These are phyloP conservation scores for Malbranchea zuffiana DNA, from an alignment of 2,329 filamentous ascomycete genomes.

Conservation along the genomic window DNA sequence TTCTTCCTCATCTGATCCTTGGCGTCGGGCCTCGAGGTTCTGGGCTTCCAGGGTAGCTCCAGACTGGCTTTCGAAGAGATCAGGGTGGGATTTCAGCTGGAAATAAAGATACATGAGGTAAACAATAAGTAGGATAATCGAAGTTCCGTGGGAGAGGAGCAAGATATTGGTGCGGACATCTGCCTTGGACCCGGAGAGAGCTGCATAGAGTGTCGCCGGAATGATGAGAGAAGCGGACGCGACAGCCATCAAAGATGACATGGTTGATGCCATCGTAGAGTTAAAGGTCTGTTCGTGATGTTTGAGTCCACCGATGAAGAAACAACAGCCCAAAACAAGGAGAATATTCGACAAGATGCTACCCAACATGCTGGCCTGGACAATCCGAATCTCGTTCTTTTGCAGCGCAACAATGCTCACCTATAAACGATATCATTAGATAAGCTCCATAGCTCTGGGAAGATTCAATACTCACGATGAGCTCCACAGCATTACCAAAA, in stretches of 20 bases:
- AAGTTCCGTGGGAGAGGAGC: slow-evolving; percentile 61
- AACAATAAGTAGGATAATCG: slow-evolving; percentile 61
- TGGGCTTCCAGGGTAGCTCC: slow-evolving; percentile 31
- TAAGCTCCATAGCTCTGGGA: slow-evolving; percentile 53
- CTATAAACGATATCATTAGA: slow-evolving; percentile 55
- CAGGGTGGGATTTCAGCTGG: slow-evolving; percentile 63
- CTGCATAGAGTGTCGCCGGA: slow-evolving; percentile 62
- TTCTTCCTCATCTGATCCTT: slow-evolving; percentile 15
- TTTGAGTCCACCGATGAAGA: slow-evolving; percentile 60
- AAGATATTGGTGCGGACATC: slow-evolving; percentile 46
- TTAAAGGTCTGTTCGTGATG: slow-evolving; percentile 56
- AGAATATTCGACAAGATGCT: slow-evolving; percentile 91
- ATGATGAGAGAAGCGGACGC: slow-evolving; percentile 69
- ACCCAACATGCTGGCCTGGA: slow-evolving; percentile 96
- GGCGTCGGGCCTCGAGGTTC: slow-evolving; percentile 12
- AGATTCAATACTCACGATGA: slow-evolving; percentile 58
- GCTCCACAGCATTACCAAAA: slow-evolving; percentile 55
- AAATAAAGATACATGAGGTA: slow-evolving; percentile 70
- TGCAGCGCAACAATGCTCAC: slow-evolving; percentile 84
- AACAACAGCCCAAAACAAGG: slow-evolving; percentile 72
- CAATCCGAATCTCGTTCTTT: slow-evolving; percentile 80
- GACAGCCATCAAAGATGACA: slow-evolving; percentile 61
- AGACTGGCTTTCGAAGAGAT: slow-evolving; percentile 50
- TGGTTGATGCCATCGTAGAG: slow-evolving; percentile 40
- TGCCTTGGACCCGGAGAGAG: slow-evolving; percentile 40